These are phyloP conservation scores for Jaltomata sinuosa DNA, from an alignment of 257 asterid genomes.

Conservation along the genomic window DNA sequence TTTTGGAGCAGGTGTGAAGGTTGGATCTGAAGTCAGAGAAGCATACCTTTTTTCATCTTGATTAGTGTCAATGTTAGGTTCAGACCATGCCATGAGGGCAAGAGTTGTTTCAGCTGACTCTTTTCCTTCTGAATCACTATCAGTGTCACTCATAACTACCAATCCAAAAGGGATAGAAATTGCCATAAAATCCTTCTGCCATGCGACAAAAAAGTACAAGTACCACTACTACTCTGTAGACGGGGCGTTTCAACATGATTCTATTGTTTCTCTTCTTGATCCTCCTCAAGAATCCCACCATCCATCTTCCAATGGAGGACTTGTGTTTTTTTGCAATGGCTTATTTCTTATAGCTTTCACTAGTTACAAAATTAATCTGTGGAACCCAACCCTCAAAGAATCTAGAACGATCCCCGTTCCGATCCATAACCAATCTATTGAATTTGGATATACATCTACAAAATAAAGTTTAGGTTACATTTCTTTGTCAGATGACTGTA, in stretches of 20 bases:
- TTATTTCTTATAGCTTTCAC: background rate
- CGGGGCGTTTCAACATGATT: background rate
- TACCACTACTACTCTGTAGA: background rate
- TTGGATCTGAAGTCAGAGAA: too few relatives aligned
- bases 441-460: too few relatives aligned
- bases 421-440: background rate
- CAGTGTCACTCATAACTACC: too few relatives aligned
- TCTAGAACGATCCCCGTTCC: background rate
- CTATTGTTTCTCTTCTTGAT: background rate
- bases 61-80: too few relatives aligned
- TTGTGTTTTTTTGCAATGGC: background rate
- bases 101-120: too few relatives aligned
- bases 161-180: too few relatives aligned
- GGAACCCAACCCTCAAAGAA: background rate
- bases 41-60: too few relatives aligned
- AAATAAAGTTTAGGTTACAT: background rate
- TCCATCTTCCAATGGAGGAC: background rate
- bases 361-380: background rate
- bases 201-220: too few relatives aligned
- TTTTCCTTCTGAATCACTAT: too few relatives aligned
- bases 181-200: too few relatives aligned
- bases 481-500: background rate
- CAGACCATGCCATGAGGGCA: too few relatives aligned
- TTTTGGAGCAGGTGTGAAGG: too few relatives aligned
- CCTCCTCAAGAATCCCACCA: background rate